Base-by-base conservation (phyloP, 148 eudicot genomes). In the Nyssa sinensis region DNA sequence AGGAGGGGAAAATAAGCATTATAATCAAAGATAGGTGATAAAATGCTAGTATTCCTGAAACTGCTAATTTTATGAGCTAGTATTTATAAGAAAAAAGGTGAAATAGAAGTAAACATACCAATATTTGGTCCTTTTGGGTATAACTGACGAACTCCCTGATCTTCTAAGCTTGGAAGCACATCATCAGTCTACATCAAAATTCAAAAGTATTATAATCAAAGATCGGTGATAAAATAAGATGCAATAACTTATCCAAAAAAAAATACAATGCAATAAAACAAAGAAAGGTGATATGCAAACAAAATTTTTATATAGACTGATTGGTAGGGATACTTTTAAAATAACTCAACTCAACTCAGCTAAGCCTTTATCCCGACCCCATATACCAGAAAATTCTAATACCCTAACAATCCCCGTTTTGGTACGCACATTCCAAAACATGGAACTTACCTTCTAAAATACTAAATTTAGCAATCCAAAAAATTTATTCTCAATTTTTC, bases 81-180 rank as follows among this genome's bases (percentile, higher is more conserved):
- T n/a, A n/a, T n/a, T n/a, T n/a, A n/a, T n/a, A n/a, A 66, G 1
- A 17, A 55, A 27, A 12, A 74, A 34, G 44, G 44, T 16, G 14
- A 24, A 75, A n/a, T n/a, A 34, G 10, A 19, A 70, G 25, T 62
- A 55, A 1, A 49, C 58, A 30, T 84, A 93, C 98, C 98, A 67
- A 90, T 79, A 86, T 86, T 90, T 47, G 95, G 88, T 16, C 91
- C 93, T 81, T 84, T 88, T 2, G 93, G 96, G 75, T 94, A 92
- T 82, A 94, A 78, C 17, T 92, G 96, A 9, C 93, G 90, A 44
- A 92, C 98, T 32, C 96, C 97, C 83, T 92, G 96, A 74, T 92
- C 97, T 80, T 94, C 98, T 74, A 94, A 82, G 79, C 86, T 86
- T 2, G 98, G 98, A 53, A 90, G 75, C 58, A 85, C 92, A 84